A percentile compares a stretch with the other conserved stretches of the same genome.
Conservation (phyloP, 2,329 filamentous ascomycete genomes). For the Allantophomopsis cytisporea region DNA sequence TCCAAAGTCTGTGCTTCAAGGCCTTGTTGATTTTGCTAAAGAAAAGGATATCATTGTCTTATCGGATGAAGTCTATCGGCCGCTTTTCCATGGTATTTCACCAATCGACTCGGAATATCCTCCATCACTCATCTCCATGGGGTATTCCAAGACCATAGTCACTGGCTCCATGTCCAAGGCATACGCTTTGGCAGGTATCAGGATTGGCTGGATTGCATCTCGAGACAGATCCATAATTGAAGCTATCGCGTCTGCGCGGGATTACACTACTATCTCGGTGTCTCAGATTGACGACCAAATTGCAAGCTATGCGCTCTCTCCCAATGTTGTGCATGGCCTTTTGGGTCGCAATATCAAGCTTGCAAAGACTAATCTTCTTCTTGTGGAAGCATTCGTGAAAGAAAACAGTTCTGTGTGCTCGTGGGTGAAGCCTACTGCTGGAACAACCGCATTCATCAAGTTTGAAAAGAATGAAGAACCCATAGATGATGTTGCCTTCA, state of each 20-base stretch:
- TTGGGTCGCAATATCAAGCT: constrained; percentile 51
- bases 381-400: constrained; percentile 56
- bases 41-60: constrained; percentile 52
- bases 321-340: constrained; percentile 47
- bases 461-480: constrained; percentile 47
- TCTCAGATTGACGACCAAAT: constrained; percentile 72
- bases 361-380: constrained; percentile 50
- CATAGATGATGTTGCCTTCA: constrained; percentile 61
- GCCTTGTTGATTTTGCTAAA: constrained; percentile 49
- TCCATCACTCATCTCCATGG: constrained; percentile 59
- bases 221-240: constrained; percentile 48
- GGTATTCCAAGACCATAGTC: constrained; percentile 56
- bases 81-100: constrained; percentile 51
- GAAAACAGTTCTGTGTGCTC: constrained; percentile 47
- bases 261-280: constrained; percentile 81
- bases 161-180: constrained; percentile 80
- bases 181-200: constrained; percentile 69
- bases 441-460: constrained; percentile 66
- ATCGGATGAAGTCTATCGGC: constrained; percentile 73
- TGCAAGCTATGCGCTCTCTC: constrained; percentile 59
- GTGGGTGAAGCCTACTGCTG: constrained; percentile 65
- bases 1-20: constrained; percentile 41
- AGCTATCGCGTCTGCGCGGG: constrained; percentile 47
- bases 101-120: constrained; percentile 28
- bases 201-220: constrained; percentile 72